Conservation (phyloP, 2,329 filamentous ascomycete genomes). For the Fusarium sp. region DNA sequence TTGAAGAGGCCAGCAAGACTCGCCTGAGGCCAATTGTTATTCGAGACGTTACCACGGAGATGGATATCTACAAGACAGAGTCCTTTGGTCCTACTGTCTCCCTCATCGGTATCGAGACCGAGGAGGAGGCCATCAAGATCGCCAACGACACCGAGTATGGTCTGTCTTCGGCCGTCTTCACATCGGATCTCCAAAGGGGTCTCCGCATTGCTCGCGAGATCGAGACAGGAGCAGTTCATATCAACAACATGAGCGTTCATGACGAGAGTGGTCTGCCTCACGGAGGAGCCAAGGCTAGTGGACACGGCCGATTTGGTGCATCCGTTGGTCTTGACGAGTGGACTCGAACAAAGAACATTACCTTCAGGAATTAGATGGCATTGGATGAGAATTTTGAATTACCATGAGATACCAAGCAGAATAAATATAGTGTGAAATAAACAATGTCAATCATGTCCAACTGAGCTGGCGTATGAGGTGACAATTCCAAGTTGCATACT, state of each 20-base stretch:
- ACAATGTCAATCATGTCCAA: not conserved
- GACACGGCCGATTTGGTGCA: slow-evolving; percentile 70
- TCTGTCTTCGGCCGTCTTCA: slow-evolving; percentile 77
- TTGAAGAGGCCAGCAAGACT: slow-evolving; percentile 49
- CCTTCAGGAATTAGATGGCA: slow-evolving; percentile 57
- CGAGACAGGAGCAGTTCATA: slow-evolving; percentile 75
- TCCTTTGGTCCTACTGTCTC: slow-evolving; percentile 81
- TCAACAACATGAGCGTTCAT: slow-evolving; percentile 74
- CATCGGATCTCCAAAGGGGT: slow-evolving; percentile 69
- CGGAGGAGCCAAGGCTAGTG: slow-evolving; percentile 72
- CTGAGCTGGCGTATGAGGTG: no score
- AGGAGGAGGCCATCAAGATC: slow-evolving; percentile 77
- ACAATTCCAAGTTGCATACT: no score
- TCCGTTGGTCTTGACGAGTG: slow-evolving; percentile 68
- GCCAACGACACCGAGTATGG: slow-evolving; percentile 89
- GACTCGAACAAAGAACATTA: slow-evolving; percentile 72
- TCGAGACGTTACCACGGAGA: slow-evolving; percentile 67
- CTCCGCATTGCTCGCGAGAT: slow-evolving; percentile 70
- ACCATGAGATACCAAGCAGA: not conserved
- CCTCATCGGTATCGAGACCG: slow-evolving; percentile 71
- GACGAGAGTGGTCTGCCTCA: slow-evolving; percentile 73
- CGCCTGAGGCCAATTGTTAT: slow-evolving; percentile 74
- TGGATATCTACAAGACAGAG: slow-evolving; percentile 81
- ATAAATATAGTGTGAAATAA: not conserved
- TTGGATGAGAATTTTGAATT: not conserved